A percentile compares a stretch with the other conserved stretches of the same genome.
phyloP scores from a whole-genome alignment of 2,329 filamentous ascomycete species.

The Pseudogymnoascus sp. region DNA sequence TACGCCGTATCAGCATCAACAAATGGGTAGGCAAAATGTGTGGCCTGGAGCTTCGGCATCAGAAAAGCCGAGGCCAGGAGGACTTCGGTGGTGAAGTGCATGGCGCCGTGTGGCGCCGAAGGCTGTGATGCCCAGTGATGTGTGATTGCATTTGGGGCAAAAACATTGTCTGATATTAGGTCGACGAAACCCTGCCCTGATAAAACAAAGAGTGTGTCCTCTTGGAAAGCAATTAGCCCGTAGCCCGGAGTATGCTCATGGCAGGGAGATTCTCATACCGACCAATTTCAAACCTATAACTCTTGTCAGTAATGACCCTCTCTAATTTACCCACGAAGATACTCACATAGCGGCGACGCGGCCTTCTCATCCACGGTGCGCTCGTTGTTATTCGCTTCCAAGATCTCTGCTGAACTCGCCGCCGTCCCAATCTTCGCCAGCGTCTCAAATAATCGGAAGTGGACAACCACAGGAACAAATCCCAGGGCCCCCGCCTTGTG shows the following conservation, averaged over 20 bases:
- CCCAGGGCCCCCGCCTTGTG: slow-evolving; percentile 30
- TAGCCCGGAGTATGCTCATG: neutral
- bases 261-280: neutral
- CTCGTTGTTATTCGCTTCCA: slow-evolving; percentile 20
- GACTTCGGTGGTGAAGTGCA: slow-evolving; percentile 33
- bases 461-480: slow-evolving; percentile 31
- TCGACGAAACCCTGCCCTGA: slow-evolving; percentile 31
- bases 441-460: slow-evolving; percentile 29
- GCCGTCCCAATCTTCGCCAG: slow-evolving; percentile 24
- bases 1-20: slow-evolving; percentile 28
- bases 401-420: slow-evolving; percentile 26
- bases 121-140: slow-evolving; percentile 30
- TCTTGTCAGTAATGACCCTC: neutral
- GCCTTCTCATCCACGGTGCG: neutral
- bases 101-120: slow-evolving; percentile 30
- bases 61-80: slow-evolving; percentile 31
- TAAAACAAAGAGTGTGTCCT: slow-evolving; percentile 32
- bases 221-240: slow-evolving; percentile 18
- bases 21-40: slow-evolving; percentile 31
- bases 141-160: slow-evolving; percentile 29
- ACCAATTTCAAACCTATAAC: neutral
- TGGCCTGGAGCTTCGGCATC: slow-evolving; percentile 29
- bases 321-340: neutral
- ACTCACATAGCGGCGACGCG: neutral
- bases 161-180: slow-evolving; percentile 27